phyloP scores from a whole-genome alignment of 1,284 basidiomycete species.

The Volvariella surrecta region DNA sequence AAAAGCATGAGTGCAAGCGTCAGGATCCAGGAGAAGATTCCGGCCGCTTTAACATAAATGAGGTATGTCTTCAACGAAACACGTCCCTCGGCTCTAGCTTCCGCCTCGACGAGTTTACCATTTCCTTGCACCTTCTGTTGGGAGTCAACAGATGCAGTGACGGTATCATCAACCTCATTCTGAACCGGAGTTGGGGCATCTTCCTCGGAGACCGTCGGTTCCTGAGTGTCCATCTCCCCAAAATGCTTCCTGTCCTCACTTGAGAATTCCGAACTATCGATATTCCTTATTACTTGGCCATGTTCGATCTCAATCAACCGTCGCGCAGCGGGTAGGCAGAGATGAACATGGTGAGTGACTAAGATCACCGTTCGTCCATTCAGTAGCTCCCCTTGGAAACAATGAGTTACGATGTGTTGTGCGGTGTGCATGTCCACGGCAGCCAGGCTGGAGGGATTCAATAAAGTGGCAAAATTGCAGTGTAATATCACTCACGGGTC shows the following conservation, averaged over 20 bases:
- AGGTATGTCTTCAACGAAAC: conserved; percentile 50
- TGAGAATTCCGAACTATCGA: background rate
- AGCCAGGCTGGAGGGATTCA: conserved; percentile 35
- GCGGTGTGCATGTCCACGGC: conserved; percentile 73
- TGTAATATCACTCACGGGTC: conserved; percentile 33
- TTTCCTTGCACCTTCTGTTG: conserved; percentile 13
- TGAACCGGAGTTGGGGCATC: conserved; percentile 22
- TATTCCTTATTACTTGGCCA: conserved; percentile 48
- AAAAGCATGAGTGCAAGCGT: conserved; percentile 45
- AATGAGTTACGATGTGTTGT: conserved; percentile 52
- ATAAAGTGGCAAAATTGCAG: no score
- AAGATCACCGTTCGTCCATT: conserved; percentile 68
- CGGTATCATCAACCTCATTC: conserved; percentile 30
- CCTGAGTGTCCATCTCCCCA: conserved; percentile 40
- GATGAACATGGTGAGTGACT: conserved; percentile 80
- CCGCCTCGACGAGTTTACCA: conserved; percentile 58
- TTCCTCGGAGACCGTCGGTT: conserved; percentile 41
- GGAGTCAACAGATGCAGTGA: background rate
- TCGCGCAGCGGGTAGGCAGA: conserved; percentile 56
- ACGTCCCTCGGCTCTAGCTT: conserved; percentile 56
- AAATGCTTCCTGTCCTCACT: no score
- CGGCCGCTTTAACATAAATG: conserved; percentile 56
- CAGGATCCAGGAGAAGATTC: conserved; percentile 44
- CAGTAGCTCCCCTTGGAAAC: conserved; percentile 56
- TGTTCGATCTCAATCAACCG: conserved; percentile 61